Evolutionary conservation across 2,329 filamentous ascomycete genomes (phyloP), one percentile per base, ranked within the genome.

Genomic region (Blastomyces silverae): DNA sequence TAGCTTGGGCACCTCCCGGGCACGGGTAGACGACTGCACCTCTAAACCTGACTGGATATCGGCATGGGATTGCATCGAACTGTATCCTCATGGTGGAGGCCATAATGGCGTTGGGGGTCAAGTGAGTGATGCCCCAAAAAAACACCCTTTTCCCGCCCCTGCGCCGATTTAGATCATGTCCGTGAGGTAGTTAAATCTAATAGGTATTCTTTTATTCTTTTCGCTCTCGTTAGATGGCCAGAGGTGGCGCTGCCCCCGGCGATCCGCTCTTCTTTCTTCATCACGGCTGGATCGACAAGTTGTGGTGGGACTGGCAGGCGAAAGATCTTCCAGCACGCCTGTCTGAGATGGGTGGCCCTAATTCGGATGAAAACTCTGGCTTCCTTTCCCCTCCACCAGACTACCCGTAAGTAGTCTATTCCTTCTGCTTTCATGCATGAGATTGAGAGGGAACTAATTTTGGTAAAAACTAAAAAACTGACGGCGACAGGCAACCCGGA

Each of bases 281-380:
- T 66, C 79, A 81, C 66, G 73, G 73, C 0, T 74, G 75, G 68
- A 76, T 81, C 39, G 80, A 82, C 65, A 72, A 79, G 13, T 68
- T 74, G 10, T 82, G 74, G 71, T 79, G 77, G 77, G 78, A 76
- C 8, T 82, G 80, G 80, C 80, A 82, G 69, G 78, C 44, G 8
- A 34, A 60, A 25, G 52, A 65, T n/a, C 50, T 53, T 6, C n/a
- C 61, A 20, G 28, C 31, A 3, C 22, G 61, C 7, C 10, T 60
- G 42, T 46, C 46, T 34, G 61, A 48, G 11, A 64, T 65, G 31
- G 57, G 61, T 34, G 64, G 64, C 7, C 34, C 17, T 31, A 64
- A 56, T 15, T 1, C 22, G 37, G 39, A 13, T 31, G 28, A 50
- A 25, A 11, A 11, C 13, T 52, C 10, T 13, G 48, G 48, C 28